Evolutionary conservation across 2,329 filamentous ascomycete species (phyloP).

Genomic region (Aulographum hederae): DNA sequence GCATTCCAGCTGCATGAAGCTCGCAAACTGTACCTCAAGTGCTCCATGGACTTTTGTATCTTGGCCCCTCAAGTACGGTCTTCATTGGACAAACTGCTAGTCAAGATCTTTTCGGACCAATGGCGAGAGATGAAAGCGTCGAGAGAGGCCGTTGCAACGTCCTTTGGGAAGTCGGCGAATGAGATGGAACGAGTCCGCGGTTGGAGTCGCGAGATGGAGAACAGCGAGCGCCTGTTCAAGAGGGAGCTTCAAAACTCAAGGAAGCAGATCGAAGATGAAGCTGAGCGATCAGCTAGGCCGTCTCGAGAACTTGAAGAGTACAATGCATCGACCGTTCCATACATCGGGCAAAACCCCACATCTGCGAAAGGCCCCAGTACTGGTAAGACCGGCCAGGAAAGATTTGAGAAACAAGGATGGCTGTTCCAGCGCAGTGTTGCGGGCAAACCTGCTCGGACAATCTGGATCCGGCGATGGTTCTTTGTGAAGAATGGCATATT

Average conservation of each 20-base stretch:
- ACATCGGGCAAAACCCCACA: conserved; percentile 50
- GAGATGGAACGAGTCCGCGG: conserved; percentile 87
- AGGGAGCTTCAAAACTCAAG: conserved; percentile 63
- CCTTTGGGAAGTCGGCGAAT: conserved; percentile 46
- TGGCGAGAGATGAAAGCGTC: conserved; percentile 71
- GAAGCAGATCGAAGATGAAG: conserved; percentile 63
- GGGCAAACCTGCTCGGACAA: conserved; percentile 77
- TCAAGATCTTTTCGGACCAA: conserved; percentile 68
- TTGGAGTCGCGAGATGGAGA: conserved; percentile 90
- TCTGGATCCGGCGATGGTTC: conserved; percentile 85
- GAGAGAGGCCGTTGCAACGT: conserved; percentile 42
- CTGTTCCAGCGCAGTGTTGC: conserved; percentile 65
- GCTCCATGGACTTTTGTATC: conserved; percentile 85
- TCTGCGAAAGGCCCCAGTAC: conserved; percentile 31
- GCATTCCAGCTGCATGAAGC: conserved; percentile 91
- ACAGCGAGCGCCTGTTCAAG: conserved; percentile 66
- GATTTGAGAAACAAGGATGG: conserved; percentile 82
- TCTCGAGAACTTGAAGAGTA: conserved; percentile 91
- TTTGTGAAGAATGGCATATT: conserved; percentile 94
- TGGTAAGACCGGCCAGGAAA: conserved; percentile 12
- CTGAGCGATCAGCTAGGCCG: conserved; percentile 53
- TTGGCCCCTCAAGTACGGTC: conserved; percentile 71
- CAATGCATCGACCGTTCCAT: conserved; percentile 78
- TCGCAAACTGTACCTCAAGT: conserved; percentile 74
- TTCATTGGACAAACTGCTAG: conserved; percentile 69